phyloP scores from a whole-genome alignment of 108 stramenopile species.

The Nitzschia sp. region DNA sequence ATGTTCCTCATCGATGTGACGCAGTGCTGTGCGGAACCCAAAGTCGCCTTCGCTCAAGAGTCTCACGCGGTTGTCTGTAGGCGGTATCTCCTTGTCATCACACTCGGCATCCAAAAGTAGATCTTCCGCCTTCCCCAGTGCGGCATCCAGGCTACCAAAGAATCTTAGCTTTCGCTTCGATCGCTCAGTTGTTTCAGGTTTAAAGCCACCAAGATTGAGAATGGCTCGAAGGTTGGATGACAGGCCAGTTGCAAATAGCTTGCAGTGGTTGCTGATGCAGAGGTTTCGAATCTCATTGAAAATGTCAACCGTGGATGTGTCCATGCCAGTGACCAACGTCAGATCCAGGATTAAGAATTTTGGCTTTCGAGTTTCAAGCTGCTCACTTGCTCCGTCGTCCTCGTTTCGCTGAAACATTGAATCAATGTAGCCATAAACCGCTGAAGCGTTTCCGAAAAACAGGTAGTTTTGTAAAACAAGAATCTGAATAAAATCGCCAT shows the following conservation, averaged over 20 bases:
- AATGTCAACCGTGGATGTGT: slow-evolving; percentile 69
- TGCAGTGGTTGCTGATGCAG: slow-evolving; percentile 56
- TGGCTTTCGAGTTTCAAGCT: slow-evolving; percentile 33
- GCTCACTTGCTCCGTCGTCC: slow-evolving; percentile 1
- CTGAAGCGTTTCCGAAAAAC: slow-evolving; percentile 81
- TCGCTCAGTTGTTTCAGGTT: slow-evolving; percentile 34
- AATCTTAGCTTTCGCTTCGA: slow-evolving; percentile 47
- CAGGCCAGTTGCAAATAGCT: slow-evolving; percentile 53
- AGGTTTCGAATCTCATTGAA: slow-evolving; percentile 55
- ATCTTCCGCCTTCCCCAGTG: slow-evolving; percentile 69
- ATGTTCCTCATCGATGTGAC: slow-evolving; percentile 65
- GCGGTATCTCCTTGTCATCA: neutral
- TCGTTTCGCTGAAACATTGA: slow-evolving; percentile 77
- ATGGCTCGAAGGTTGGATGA: slow-evolving; percentile 34
- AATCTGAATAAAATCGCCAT: slow-evolving; percentile 71
- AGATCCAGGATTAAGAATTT: slow-evolving; percentile 63
- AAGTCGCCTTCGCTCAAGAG: neutral
- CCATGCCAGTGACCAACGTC: slow-evolving; percentile 72
- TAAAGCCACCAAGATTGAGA: slow-evolving; percentile 50
- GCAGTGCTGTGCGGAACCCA: slow-evolving; percentile 57
- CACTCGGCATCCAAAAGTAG: slow-evolving; percentile 22
- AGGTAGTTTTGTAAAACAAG: slow-evolving; percentile 79
- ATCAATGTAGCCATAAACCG: slow-evolving; percentile 60
- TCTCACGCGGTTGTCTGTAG: neutral
- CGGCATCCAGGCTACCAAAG: slow-evolving; percentile 55